Conservation (phyloP, 805 yeast species). For the Nematodospora valgi region DNA sequence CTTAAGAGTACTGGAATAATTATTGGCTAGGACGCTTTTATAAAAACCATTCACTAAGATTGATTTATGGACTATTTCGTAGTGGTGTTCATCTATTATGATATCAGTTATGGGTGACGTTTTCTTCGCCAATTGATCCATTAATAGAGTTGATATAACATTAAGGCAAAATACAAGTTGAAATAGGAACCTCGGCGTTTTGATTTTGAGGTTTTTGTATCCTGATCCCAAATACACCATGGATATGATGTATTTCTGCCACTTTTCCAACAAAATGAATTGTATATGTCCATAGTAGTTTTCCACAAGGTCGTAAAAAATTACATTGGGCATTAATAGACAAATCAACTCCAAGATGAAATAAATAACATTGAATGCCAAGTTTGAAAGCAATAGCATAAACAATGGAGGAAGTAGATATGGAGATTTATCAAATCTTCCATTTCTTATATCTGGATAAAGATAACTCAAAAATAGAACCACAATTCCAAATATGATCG, state of each 20-base stretch:
- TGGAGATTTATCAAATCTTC: constrained; percentile 1
- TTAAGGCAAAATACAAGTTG: constrained; percentile 1
- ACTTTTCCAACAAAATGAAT: constrained; percentile 2
- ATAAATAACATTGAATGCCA: constrained; percentile 1
- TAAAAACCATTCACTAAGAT: constrained; percentile 4
- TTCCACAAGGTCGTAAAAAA: constrained; percentile 3
- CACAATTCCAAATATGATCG: constrained; percentile 1
- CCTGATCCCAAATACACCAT: constrained; percentile 6
- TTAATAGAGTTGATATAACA: not conserved
- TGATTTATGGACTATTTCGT: constrained; percentile 2
- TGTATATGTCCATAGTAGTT: not conserved
- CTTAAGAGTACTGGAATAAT: not conserved
- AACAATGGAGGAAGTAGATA: not conserved
- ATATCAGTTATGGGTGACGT: not conserved
- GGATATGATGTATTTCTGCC: not conserved
- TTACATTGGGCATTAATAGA: constrained; percentile 3
- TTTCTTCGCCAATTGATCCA: not conserved
- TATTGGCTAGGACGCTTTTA: not conserved
- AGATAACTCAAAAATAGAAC: constrained; percentile 1
- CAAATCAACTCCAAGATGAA: constrained; percentile 1
- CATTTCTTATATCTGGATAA: not conserved
- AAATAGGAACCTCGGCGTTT: not conserved
- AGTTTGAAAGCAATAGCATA: constrained; percentile 1
- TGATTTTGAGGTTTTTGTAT: not conserved
- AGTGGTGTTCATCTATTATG: not conserved